Evolutionary conservation across 2,329 filamentous ascomycete species (phyloP).

Genomic region (Fusarium liriodendri): DNA sequence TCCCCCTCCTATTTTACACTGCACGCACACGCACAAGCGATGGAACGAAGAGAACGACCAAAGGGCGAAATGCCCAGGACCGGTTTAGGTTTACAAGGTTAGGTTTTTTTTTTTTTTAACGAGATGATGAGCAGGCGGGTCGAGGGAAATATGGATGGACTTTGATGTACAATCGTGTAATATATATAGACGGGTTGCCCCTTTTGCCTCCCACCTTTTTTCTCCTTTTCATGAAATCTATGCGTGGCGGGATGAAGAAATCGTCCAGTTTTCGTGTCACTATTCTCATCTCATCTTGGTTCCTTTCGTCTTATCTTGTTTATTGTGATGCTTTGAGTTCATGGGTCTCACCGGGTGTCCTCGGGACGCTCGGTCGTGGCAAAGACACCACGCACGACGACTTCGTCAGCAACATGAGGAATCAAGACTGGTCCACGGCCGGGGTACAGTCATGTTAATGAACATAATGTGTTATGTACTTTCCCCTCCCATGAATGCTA

Average conservation of each 20-base stretch:
- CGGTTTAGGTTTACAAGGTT: slow-evolving; percentile 1
- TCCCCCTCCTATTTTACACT: slow-evolving; percentile 40
- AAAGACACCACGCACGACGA: slow-evolving; percentile 10
- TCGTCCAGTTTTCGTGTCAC: not conserved
- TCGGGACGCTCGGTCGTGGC: slow-evolving; percentile 33
- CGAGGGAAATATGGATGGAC: not conserved
- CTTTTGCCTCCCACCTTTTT: slow-evolving; percentile 6
- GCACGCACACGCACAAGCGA: slow-evolving; percentile 27
- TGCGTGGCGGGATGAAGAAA: not conserved
- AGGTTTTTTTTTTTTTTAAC: slow-evolving; percentile 2
- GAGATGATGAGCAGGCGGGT: slow-evolving; percentile 13
- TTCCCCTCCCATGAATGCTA: slow-evolving; percentile 21
- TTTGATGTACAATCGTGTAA: slow-evolving; percentile 37
- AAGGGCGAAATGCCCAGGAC: not conserved
- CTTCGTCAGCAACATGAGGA: slow-evolving; percentile 6
- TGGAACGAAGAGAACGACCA: slow-evolving; percentile 23
- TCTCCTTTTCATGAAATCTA: not conserved
- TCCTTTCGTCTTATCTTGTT: not conserved
- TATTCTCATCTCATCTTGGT: not conserved
- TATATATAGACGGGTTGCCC: slow-evolving; percentile 37
- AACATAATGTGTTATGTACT: slow-evolving; percentile 14
- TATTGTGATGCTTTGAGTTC: slow-evolving; percentile 1
- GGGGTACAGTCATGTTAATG: not conserved
- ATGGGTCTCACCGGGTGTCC: not conserved
- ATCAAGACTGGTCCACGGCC: not conserved